Conservation (phyloP, 768 basidiomycete genomes). For the Inosperma sp. region DNA sequence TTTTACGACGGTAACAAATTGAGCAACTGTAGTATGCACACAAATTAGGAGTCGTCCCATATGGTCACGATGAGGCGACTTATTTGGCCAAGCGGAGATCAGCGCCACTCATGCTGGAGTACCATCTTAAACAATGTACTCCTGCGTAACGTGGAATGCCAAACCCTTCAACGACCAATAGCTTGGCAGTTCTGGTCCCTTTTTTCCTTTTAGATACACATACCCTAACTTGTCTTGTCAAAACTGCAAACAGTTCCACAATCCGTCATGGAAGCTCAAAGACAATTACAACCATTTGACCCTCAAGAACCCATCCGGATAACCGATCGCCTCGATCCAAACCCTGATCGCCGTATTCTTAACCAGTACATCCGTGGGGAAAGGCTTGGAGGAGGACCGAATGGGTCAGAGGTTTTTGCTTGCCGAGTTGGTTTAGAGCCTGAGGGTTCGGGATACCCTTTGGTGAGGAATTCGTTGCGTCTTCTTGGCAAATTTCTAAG, state of each 20-base stretch:
- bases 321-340: slow-evolving; percentile 35
- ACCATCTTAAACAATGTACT: neutral
- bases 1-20: no score
- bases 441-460: slow-evolving; percentile 30
- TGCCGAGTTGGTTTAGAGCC: slow-evolving; percentile 39
- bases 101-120: neutral
- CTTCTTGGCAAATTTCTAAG: slow-evolving; percentile 3
- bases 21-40: no score
- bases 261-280: neutral
- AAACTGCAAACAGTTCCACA: slow-evolving; percentile 5
- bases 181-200: neutral
- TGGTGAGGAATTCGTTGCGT: slow-evolving; percentile 35
- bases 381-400: slow-evolving; percentile 39
- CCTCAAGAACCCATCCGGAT: slow-evolving; percentile 41
- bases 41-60: no score
- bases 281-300: slow-evolving; percentile 28
- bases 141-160: no score
- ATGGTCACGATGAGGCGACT: no score
- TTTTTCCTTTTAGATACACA: no score
- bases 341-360: slow-evolving; percentile 30
- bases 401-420: slow-evolving; percentile 63
- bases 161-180: neutral
- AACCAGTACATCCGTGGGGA: slow-evolving; percentile 67
- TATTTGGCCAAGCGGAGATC: neutral
- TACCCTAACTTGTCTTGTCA: no score